Conservation (phyloP, 2,329 filamentous ascomycete species). For the Aspergillus udagawae region DNA sequence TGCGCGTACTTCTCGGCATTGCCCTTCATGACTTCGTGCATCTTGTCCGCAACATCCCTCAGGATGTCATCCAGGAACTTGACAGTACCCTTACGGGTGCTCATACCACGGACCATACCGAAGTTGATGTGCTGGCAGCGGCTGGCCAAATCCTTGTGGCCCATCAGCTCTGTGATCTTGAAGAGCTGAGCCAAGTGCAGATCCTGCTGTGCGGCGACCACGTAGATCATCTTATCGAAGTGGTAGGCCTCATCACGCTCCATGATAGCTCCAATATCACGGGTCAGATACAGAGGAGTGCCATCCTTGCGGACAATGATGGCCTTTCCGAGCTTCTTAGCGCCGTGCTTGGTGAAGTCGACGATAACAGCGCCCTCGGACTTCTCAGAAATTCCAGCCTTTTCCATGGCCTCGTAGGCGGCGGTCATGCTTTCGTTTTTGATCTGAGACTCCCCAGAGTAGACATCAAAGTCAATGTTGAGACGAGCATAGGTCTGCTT, state of each 20-base stretch:
- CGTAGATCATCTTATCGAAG: constrained; percentile 67
- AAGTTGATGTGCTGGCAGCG: constrained; percentile 63
- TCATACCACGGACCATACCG: constrained; percentile 64
- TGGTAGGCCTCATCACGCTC: constrained; percentile 60
- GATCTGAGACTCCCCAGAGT: constrained; percentile 66
- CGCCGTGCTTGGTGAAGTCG: constrained; percentile 64
- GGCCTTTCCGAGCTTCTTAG: constrained; percentile 64
- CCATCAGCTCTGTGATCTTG: constrained; percentile 61
- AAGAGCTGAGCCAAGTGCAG: constrained; percentile 62
- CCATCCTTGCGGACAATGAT: constrained; percentile 65
- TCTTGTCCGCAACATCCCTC: constrained; percentile 79
- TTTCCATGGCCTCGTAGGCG: constrained; percentile 56
- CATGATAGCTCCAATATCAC: constrained; percentile 63
- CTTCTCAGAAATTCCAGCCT: constrained; percentile 59
- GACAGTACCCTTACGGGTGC: constrained; percentile 64
- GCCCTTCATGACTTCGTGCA: constrained; percentile 95
- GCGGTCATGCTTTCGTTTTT: constrained; percentile 58
- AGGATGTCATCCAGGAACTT: constrained; percentile 72
- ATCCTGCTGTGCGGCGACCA: constrained; percentile 62
- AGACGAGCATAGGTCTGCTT: constrained; percentile 60
- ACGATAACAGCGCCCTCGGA: constrained; percentile 65
- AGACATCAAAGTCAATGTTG: constrained; percentile 63
- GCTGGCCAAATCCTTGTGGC: constrained; percentile 55
- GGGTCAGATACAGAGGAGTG: constrained; percentile 64
- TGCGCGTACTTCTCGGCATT: constrained; percentile 89